These are phyloP conservation scores for Jacaranda copaia DNA, from an alignment of 257 asterid genomes.

Conservation along the genomic window DNA sequence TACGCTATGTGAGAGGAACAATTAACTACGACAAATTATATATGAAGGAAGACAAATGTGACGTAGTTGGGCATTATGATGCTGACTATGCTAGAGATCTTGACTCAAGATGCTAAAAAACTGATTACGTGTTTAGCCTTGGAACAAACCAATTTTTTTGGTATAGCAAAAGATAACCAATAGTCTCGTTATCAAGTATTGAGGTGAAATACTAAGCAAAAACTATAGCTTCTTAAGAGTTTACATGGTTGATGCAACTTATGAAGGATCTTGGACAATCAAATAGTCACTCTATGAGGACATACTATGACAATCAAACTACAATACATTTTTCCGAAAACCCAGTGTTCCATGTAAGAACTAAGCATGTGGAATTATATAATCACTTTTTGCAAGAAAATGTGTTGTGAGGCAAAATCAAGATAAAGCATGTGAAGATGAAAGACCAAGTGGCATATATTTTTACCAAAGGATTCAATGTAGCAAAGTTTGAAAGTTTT, in stretches of 20 bases:
- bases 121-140: too few species aligned
- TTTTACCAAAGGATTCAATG: not conserved
- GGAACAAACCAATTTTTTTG: not conserved
- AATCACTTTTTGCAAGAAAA: not conserved
- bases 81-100: too few species aligned
- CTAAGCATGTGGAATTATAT: not conserved
- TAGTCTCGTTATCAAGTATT: not conserved
- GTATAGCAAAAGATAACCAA: constrained; percentile 4
- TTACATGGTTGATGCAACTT: not conserved
- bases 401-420: not conserved
- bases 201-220: not conserved
- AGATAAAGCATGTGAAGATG: not conserved
- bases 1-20: too few species aligned
- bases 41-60: too few species aligned
- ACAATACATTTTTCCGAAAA: not conserved
- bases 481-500: not conserved
- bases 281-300: not conserved
- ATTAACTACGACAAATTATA: too few species aligned
- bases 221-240: not conserved
- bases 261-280: not conserved
- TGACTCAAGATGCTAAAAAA: too few species aligned
- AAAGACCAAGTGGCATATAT: not conserved
- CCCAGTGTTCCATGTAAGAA: not conserved
- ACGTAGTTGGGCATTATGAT: too few species aligned
- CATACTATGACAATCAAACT: not conserved